Base-by-base conservation (phyloP, 2,329 filamentous ascomycete genomes). In the Chalaropsis ovoidea region DNA sequence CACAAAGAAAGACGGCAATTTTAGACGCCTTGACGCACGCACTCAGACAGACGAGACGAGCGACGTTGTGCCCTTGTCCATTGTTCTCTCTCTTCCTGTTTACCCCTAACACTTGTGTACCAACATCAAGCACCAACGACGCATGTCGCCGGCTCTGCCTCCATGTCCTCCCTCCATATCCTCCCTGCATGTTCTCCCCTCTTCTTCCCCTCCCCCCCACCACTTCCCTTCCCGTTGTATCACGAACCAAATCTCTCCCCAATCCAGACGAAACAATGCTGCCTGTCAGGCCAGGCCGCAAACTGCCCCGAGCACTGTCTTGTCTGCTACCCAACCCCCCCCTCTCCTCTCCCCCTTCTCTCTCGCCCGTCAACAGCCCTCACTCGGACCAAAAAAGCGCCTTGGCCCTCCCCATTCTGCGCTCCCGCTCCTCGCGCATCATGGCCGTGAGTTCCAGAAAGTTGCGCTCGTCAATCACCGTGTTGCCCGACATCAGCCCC, bases 391-490 rank as follows among this genome's bases (percentile, higher is more conserved):
- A 39, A 31, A 35, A 35, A n/a, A 56, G 52, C 52, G 24, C 13
- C 52, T 56, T 56, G 52, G 52, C 27, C 22, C 24, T 56, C 24
- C 52, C 52, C 7, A 17, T 39, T 35, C 7, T 45, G 11, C 61
- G 42, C 15, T 47, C n/a, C 41, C 49, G 61, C 41, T 62, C 61
- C 22, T 24, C n/a, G 39, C 24, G 17, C 24, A 41, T 60, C 56
- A 49, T 47, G 3, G 41, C 22, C 4, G 42, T 22, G 13, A 43
- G 31, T 11, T 24, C 35, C 22, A 62, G 58, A 62, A 60, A 76
- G 68, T 72, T 76, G 41, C 75, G 72, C 56, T 76, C 74, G 61
- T 77, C 75, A 68, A 77, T 72, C 11, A 74, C 75, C 13, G 76
- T 77, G 67, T 75, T 72, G 1, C 76, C 76, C 13, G 75, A 74